phyloP scores from a whole-genome alignment of 768 basidiomycete genomes.

The Lactarius hengduanensis region DNA sequence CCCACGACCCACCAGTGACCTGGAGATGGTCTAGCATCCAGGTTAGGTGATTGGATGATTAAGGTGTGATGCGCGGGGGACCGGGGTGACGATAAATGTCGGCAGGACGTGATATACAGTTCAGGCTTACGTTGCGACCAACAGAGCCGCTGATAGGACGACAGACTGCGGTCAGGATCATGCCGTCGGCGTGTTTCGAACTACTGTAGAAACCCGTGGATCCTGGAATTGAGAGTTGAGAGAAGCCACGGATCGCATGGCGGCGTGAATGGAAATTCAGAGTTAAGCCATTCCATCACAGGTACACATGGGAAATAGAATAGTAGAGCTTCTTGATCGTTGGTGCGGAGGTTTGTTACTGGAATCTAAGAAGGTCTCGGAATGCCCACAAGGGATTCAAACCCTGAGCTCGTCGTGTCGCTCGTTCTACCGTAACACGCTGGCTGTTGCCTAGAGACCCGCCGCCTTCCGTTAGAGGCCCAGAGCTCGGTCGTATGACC shows the following conservation, averaged over 20 bases:
- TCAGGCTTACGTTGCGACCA: background rate
- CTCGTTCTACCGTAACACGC: background rate
- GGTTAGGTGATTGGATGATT: background rate
- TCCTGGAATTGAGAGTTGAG: background rate
- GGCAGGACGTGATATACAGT: background rate
- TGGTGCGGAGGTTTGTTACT: background rate
- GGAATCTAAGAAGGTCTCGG: background rate
- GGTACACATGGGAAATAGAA: background rate
- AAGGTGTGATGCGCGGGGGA: background rate
- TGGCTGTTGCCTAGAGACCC: background rate
- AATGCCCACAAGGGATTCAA: background rate
- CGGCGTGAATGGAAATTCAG: background rate
- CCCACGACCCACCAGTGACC: background rate
- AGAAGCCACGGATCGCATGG: background rate
- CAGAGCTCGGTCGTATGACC: background rate
- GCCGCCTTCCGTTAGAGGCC: background rate
- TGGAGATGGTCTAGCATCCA: background rate
- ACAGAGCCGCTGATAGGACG: background rate
- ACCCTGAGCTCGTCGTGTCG: background rate
- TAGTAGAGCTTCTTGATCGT: background rate
- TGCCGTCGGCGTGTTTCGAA: background rate
- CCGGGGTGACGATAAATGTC: background rate
- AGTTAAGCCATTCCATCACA: background rate
- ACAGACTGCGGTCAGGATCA: background rate
- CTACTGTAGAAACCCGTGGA: background rate